Base-by-base conservation (phyloP, 768 basidiomycete species). In the Amanita phalloides region DNA sequence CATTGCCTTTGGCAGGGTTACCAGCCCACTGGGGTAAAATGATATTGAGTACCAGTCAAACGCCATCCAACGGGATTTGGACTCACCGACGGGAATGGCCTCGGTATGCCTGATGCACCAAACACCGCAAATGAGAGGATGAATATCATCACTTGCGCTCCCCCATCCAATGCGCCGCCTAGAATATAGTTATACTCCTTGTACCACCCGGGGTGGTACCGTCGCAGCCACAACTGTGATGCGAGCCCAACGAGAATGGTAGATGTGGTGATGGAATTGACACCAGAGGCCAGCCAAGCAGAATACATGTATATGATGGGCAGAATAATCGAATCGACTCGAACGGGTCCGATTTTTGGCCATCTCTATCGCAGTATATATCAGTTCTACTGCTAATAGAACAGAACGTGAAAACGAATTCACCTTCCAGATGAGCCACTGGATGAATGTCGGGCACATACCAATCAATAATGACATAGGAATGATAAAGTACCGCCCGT, bases 181-280 rank as follows among this genome's bases (percentile, higher is more conserved):
- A 85, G 63, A 36, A 83, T 76, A 58, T 82, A 83, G 60, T 84
- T 83, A 62, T 82, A 82, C 57, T 71, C 72, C 58, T 76, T 74
- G 64, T 82, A 86, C 83, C 82, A 87, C 11, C 73, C 72, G 1
- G 84, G 79, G 52, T 80, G 68, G 54, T 75, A 73, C 36, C 64
- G 71, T 32, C 82, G 68, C 20, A 84, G 57, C 77, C 77, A 84
- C 23, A 76, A 59, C 51, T 85, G 84, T 1, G 83, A 83, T 35
- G 74, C 55, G 53, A 85, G 58, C 30, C 74, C 82, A 11, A 82
- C 62, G 49, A 77, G 62, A 48, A 80, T 71, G 51, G 67, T 68
- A 3, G 74, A 74, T 2, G 69, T 68, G 46, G 74, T 56, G 1
- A 70, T 66, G 0, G 81, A 82, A 60, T 72, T 84, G 54, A 80